These are phyloP conservation scores for Tetragonia tetragonoides DNA, from an alignment of 148 eudicot species.

Conservation along the genomic window DNA sequence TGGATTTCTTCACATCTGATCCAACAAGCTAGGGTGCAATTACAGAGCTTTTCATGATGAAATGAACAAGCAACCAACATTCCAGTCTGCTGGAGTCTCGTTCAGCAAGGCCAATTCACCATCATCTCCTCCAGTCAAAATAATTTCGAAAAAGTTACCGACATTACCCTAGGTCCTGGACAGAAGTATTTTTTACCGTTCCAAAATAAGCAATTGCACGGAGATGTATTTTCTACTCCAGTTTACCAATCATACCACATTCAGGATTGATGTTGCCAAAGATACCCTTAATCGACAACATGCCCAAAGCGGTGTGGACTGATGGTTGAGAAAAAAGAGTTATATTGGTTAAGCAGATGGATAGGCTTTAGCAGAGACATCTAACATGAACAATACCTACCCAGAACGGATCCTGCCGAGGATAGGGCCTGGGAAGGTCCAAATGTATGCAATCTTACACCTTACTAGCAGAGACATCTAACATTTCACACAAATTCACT, in stretches of 20 bases:
- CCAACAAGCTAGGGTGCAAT: background rate
- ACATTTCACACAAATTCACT: too few relatives aligned
- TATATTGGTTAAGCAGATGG: background rate
- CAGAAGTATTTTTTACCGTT: background rate
- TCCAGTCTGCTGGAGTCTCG: background rate
- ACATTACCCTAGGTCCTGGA: background rate
- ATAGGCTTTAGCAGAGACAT: background rate
- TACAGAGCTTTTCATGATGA: background rate
- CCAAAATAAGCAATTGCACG: background rate
- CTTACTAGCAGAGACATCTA: too few relatives aligned
- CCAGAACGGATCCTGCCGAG: too few relatives aligned
- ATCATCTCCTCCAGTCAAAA: background rate
- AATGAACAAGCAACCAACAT: background rate
- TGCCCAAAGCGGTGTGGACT: too few relatives aligned
- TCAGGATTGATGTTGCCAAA: background rate
- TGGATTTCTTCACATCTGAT: background rate
- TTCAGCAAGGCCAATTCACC: background rate
- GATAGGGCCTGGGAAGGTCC: too few relatives aligned
- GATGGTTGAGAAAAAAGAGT: too few relatives aligned
- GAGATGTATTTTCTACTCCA: background rate
- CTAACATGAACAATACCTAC: too few relatives aligned
- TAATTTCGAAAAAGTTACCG: too few relatives aligned
- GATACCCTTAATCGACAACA: background rate
- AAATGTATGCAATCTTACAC: too few relatives aligned
- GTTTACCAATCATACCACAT: too few relatives aligned